Evolutionary conservation across 352 stramenopile genomes (phyloP), one percentile per base, ranked within the genome.

Genomic region (Phytophthora citricola): DNA sequence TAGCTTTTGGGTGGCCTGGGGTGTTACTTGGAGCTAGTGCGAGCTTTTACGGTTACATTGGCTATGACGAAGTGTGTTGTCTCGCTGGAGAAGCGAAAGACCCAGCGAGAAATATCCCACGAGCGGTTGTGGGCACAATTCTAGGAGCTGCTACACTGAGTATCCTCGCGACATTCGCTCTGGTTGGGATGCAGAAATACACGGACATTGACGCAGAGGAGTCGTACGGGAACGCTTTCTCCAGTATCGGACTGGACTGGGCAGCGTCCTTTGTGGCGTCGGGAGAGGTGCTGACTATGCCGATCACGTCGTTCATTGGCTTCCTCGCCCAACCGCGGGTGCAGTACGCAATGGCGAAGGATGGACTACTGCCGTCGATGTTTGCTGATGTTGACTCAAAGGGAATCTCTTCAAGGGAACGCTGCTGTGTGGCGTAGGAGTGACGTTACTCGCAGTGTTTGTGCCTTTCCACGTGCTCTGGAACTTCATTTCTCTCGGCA

Each of bases 41-140:
- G 31, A 97, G 90, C 39, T 99, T 99, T 66, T 99, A 98, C 71
- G 96, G 96, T 3, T 99, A 98, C 71, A 89, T 99, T 56, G 97
- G 97, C 12, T 99, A 98, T 69, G 87, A 99, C 73, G 96, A 98
- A 73, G 90, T 99, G 3, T 98, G 93, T 71, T 98, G 95, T 53
- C 66, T 99, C 12, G 92, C 94, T 0, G 90, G 83, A 0, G 92
- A 98, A 59, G 82, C 91, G 1, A 95, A 92, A 66, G 79, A 97
- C 72, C 90, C 92, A 14, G 83, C 81, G 3, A 76, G 69, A 26
- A 96, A 95, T 61, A 93, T 98, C 41, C 94, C 95, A 0, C 75
- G 85, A 10, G 90, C 91, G 0, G 92, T 99, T 17, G 87, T 98
- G 20, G 89, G 85, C 2, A 98, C 93, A 2, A 87, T 99, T 47